Evolutionary conservation across 192 early-diverging fungal genomes (phyloP), one percentile per base, ranked within the genome.

Genomic region (Irineochytrium annulatum): DNA sequence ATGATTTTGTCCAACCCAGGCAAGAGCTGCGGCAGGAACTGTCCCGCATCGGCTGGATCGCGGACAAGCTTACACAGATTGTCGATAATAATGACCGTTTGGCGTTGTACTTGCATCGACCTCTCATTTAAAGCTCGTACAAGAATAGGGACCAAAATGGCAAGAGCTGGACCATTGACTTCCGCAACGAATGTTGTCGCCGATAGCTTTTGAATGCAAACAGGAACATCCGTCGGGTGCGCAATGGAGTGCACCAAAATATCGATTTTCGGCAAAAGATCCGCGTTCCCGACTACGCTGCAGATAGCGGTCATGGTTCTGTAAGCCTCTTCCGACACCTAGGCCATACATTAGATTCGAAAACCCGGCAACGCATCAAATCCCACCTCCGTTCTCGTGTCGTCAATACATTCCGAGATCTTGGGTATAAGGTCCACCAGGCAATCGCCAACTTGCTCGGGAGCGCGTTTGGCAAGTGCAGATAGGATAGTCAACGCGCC

Each of bases 11-110:
- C 80, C 39, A 91, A 74, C 59, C 79, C 85, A 29, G 89, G 89
- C 55, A 91, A 73, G 39, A 91, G 74, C 59, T 82, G 70, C 68
- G 87, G 87, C 76, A 91, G 74, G 81, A 91, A 91, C 69, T 85
- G 87, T 28, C 78, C 83, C 44, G 86, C 87, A 37, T 87, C 83
- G 55, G 74, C 71, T 41, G 89, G 87, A 63, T 87, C 81, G 52
- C 84, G 72, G 54, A 89, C 88, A 43, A 91, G 79, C 75, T 90
- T 91, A 71, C 80, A 89, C 79, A 91, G 79, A 72, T 91, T 91
- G 75, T 89, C 83, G 64, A 85, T 86, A 73, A 91, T 90, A 53
- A 90, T 70, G 49, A 83, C 85, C 49, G 86, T 66, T 41, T 78
- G 78, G 62, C 88, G 85, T 70, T 86, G 72, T 52, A 88, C 84